Conservation (phyloP, 495 filamentous ascomycete species). For the Penicillium daleae region DNA sequence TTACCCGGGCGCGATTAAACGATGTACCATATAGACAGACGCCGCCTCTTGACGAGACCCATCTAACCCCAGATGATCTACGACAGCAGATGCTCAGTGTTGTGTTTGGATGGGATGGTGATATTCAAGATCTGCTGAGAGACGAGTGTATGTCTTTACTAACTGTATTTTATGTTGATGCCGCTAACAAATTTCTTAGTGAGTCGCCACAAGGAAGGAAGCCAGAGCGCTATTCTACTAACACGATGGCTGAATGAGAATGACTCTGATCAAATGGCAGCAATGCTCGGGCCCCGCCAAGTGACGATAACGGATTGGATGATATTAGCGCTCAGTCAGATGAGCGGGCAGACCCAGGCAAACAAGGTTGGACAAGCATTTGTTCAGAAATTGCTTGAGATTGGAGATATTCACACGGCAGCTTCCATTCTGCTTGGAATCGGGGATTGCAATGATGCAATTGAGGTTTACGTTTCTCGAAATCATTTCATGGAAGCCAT, state of each 20-base stretch:
- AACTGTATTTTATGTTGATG: slow-evolving; percentile 1
- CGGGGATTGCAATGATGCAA: slow-evolving; percentile 90
- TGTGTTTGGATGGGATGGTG: slow-evolving; percentile 93
- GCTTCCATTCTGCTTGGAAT: slow-evolving; percentile 89
- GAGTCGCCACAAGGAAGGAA: slow-evolving; percentile 69
- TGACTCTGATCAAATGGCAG: slow-evolving; percentile 78
- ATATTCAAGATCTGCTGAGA: slow-evolving; percentile 78
- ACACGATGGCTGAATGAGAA: slow-evolving; percentile 92
- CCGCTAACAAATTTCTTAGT: slow-evolving; percentile 43
- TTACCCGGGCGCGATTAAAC: slow-evolving; percentile 72
- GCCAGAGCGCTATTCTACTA: slow-evolving; percentile 76
- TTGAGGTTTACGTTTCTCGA: slow-evolving; percentile 94
- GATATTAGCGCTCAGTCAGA: slow-evolving; percentile 88
- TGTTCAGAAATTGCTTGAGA: slow-evolving; percentile 86
- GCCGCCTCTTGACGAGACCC: slow-evolving; percentile 60
- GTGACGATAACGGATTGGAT: slow-evolving; percentile 95
- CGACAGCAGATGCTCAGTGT: slow-evolving; percentile 89
- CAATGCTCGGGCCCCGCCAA: slow-evolving; percentile 71
- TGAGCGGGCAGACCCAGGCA: slow-evolving; percentile 76
- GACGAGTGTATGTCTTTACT: slow-evolving; percentile 68
- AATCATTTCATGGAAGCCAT: slow-evolving; percentile 91
- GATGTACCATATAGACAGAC: slow-evolving; percentile 79
- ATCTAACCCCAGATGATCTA: slow-evolving; percentile 80
- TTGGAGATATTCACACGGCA: slow-evolving; percentile 88
- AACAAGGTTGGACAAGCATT: slow-evolving; percentile 91